Evolutionary conservation across 129 eudicot genomes (phyloP).

Genomic region (Arctium lappa): DNA sequence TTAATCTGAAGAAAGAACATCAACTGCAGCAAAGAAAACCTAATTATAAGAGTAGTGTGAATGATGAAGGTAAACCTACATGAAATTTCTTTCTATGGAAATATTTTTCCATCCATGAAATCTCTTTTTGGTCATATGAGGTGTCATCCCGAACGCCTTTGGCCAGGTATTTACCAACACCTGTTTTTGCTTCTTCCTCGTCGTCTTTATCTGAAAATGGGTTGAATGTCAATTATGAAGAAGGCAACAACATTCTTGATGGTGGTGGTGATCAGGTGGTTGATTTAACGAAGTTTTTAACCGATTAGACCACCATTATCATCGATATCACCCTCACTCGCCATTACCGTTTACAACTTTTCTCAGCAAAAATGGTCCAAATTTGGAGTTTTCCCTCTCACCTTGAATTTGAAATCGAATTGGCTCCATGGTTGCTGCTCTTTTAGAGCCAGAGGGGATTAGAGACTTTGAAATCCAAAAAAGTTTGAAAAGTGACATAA

Average conservation of each 20-base stretch:
- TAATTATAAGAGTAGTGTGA: slow-evolving; percentile 7
- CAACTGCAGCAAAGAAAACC: neutral
- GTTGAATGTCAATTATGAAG: neutral
- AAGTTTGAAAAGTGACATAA: no score
- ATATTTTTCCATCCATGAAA: slow-evolving; percentile 44
- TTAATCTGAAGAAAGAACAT: no score
- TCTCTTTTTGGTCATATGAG: slow-evolving; percentile 77
- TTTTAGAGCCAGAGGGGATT: no score
- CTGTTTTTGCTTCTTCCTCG: neutral
- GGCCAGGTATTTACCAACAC: slow-evolving; percentile 60
- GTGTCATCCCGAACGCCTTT: slow-evolving; percentile 66
- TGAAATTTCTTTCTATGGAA: slow-evolving; percentile 35
- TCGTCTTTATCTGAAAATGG: slow-evolving; percentile 12
- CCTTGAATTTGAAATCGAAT: no score
- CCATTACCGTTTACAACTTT: no score
- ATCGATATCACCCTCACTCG: no score
- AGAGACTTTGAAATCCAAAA: no score
- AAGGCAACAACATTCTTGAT: neutral
- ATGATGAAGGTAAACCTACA: slow-evolving; percentile 24
- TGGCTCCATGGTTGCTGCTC: no score
- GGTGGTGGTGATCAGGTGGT: slow-evolving; percentile 5
- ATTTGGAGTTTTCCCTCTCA: no score
- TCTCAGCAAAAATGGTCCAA: no score
- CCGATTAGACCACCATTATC: no score
- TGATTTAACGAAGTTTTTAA: slow-evolving; percentile 33